A percentile compares a stretch with the other conserved stretches of the same genome.
Conservation (phyloP, 2,329 filamentous ascomycete genomes). For the Penicillium carneum region DNA sequence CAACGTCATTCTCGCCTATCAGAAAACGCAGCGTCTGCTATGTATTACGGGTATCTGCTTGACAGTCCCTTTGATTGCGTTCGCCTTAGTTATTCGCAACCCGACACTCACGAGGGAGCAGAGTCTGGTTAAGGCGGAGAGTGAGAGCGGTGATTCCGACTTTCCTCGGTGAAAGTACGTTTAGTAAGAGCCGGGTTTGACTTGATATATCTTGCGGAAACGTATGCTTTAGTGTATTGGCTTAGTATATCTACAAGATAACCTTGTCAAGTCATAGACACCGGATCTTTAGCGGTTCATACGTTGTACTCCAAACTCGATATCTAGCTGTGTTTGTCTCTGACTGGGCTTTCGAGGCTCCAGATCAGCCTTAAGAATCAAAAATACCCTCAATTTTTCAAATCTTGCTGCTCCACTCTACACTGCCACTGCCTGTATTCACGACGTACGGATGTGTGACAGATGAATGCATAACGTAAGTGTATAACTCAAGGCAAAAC, state of each 20-base stretch:
- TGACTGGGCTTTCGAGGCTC: neutral
- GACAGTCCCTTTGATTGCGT: conserved; percentile 56
- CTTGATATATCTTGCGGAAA: neutral
- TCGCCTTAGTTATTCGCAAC: conserved; percentile 56
- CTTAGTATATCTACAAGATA: neutral
- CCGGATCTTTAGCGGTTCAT: neutral
- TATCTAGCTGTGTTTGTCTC: neutral
- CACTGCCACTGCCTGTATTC: neutral
- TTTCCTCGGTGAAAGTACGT: neutral
- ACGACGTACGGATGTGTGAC: neutral
- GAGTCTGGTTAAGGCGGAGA: conserved; percentile 53
- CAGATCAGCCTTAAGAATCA: neutral
- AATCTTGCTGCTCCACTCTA: neutral
- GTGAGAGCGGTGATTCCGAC: conserved; percentile 12
- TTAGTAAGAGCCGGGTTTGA: neutral
- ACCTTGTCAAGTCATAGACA: neutral
- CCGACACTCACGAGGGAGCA: conserved; percentile 57
- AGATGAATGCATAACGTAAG: neutral
- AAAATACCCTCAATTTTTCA: no score
- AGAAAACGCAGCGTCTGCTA: conserved; percentile 56
- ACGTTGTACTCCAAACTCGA: neutral
- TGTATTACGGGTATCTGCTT: conserved; percentile 61
- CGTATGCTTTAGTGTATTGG: no score
- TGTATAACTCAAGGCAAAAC: neutral
- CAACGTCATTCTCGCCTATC: conserved; percentile 55